A percentile compares a stretch with the other conserved stretches of the same genome.
Evolutionary conservation across 306 rosid genomes (phyloP).

Genomic region (Trifolium dubium): DNA sequence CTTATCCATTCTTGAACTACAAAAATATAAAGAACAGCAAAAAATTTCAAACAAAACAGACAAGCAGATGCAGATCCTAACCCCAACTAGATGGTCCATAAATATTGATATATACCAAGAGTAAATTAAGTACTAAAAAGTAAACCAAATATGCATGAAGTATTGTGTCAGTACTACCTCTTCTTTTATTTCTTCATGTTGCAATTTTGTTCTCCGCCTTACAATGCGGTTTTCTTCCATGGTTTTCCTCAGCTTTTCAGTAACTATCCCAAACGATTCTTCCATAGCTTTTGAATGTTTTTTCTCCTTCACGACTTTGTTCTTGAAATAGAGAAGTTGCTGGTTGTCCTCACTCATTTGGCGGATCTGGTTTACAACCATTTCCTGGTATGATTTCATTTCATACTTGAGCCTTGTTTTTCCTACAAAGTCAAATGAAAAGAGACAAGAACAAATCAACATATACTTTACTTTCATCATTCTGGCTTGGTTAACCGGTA

Average conservation of each 20-base stretch:
- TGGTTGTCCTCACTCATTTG: conserved; percentile 90
- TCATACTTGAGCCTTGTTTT: conserved; percentile 76
- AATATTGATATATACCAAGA: conserved; percentile 21
- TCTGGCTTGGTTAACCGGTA: conserved; percentile 5
- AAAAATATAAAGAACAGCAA: not conserved
- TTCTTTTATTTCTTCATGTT: conserved; percentile 68
- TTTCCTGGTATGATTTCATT: conserved; percentile 73
- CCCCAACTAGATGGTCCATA: conserved; percentile 1
- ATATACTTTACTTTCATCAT: not conserved
- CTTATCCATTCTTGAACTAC: conserved; percentile 4
- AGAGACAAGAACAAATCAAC: conserved; percentile 7
- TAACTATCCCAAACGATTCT: conserved; percentile 54
- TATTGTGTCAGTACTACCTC: conserved; percentile 60
- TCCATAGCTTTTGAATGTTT: conserved; percentile 50
- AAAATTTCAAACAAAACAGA: conserved; percentile 11
- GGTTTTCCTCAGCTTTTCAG: conserved; percentile 60
- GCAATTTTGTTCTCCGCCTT: conserved; percentile 56
- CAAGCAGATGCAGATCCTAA: conserved; percentile 13
- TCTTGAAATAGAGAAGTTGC: conserved; percentile 56
- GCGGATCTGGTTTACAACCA: conserved; percentile 70
- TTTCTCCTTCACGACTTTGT: conserved; percentile 51
- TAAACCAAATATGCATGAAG: conserved; percentile 27
- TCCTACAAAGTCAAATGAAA: conserved; percentile 48
- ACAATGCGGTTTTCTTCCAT: conserved; percentile 66
- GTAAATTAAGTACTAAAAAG: conserved; percentile 3